phyloP scores from a whole-genome alignment of 352 stramenopile genomes.

The Albugo candida region DNA sequence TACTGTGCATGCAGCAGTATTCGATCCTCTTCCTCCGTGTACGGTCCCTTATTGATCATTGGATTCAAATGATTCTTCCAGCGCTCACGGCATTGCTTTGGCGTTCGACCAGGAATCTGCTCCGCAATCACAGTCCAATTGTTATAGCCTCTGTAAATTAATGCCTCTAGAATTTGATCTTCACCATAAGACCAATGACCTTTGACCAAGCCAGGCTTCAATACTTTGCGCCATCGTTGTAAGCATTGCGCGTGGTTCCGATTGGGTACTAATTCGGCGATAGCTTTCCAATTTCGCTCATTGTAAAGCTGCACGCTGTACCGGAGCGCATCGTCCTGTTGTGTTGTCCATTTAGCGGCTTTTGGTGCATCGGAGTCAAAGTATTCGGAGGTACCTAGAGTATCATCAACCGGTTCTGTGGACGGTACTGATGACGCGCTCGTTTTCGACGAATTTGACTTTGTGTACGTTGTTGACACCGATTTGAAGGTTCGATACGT shows the following conservation, averaged over 20 bases:
- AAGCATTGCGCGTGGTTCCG: conserved; percentile 78
- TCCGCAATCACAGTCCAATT: conserved; percentile 88
- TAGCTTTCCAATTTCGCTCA: conserved; percentile 81
- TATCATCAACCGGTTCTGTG: too few species aligned
- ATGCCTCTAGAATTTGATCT: conserved; percentile 82
- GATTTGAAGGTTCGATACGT: too few species aligned
- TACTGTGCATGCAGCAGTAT: conserved; percentile 82
- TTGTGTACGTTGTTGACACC: too few species aligned
- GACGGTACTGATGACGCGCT: not conserved
- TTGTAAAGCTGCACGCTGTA: conserved; percentile 66
- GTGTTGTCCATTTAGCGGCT: conserved; percentile 76
- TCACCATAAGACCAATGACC: conserved; percentile 90
- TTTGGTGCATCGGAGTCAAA: conserved; percentile 41
- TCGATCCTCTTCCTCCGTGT: conserved; percentile 87
- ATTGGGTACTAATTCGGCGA: conserved; percentile 61
- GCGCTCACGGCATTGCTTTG: conserved; percentile 81
- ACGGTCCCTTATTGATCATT: conserved; percentile 88
- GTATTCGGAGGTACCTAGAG: too few species aligned
- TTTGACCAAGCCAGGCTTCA: conserved; percentile 90
- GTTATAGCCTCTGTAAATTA: conserved; percentile 77
- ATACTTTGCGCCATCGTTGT: conserved; percentile 82
- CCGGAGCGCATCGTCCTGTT: conserved; percentile 66
- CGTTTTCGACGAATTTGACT: too few species aligned
- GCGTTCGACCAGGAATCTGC: conserved; percentile 81
- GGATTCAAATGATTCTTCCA: conserved; percentile 82